phyloP scores from a whole-genome alignment of 179 eudicot species.

The Corrigiola litoralis region DNA sequence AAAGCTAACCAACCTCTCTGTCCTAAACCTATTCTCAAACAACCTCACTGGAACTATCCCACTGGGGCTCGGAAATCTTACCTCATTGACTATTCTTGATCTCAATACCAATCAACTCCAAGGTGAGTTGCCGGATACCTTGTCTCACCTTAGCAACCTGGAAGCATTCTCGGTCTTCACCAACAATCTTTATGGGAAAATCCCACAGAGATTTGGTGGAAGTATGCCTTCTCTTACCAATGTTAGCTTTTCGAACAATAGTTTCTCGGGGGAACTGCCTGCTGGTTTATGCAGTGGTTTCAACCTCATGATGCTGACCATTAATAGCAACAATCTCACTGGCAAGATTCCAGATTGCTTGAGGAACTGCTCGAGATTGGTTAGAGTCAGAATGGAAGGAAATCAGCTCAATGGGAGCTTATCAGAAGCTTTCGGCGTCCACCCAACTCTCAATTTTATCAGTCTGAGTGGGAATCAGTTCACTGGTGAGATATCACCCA shows the following conservation, averaged over 20 bases:
- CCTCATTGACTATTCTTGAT: conserved; percentile 35
- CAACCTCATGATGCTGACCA: conserved; percentile 37
- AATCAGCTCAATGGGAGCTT: conserved; percentile 62
- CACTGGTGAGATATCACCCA: conserved; percentile 51
- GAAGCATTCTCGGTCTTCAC: conserved; percentile 31
- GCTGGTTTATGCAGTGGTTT: conserved; percentile 54
- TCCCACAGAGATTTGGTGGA: conserved; percentile 55
- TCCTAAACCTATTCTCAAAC: conserved; percentile 44
- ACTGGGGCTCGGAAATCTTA: conserved; percentile 46
- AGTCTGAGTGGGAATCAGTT: conserved; percentile 50
- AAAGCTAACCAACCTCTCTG: conserved; percentile 38
- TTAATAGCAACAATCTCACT: conserved; percentile 45
- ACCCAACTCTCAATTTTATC: conserved; percentile 42
- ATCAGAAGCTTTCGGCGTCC: conserved; percentile 54
- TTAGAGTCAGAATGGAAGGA: conserved; percentile 61
- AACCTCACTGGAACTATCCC: conserved; percentile 59
- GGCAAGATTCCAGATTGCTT: conserved; percentile 67
- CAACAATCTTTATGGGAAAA: conserved; percentile 45
- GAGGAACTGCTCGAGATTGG: conserved; percentile 50
- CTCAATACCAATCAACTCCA: conserved; percentile 40
- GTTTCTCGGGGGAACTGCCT: conserved; percentile 65
- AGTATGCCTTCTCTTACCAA: conserved; percentile 30
- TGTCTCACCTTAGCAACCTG: conserved; percentile 44
- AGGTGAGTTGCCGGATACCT: conserved; percentile 47
- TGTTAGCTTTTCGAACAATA: conserved; percentile 63